phyloP scores from a whole-genome alignment of 306 rosid species.

The Crataegus laevigata region DNA sequence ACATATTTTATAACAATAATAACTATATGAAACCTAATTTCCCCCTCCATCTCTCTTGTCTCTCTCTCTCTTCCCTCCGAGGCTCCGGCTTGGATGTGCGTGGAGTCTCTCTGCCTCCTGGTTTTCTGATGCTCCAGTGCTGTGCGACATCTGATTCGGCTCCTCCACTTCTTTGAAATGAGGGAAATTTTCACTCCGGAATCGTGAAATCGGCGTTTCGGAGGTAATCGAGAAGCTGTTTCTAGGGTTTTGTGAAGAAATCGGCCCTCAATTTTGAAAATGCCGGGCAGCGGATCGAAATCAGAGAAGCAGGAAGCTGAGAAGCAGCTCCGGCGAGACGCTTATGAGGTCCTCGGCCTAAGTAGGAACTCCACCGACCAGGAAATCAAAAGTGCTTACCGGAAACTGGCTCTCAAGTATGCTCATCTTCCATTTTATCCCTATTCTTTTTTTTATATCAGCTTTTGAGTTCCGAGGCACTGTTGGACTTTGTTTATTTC shows the following conservation, averaged over 20 bases:
- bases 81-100: constrained; percentile 40
- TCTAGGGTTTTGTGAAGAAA: constrained; percentile 45
- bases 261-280: constrained; percentile 22
- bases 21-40: constrained; percentile 27
- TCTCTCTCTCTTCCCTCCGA: constrained; percentile 21
- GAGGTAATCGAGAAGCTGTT: not conserved
- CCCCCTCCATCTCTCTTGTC: constrained; percentile 32
- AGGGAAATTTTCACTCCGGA: constrained; percentile 4
- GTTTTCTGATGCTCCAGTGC: not conserved
- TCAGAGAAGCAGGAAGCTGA: constrained; percentile 67
- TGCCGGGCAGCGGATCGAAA: constrained; percentile 74
- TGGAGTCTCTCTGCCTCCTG: constrained; percentile 38
- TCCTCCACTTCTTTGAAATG: not conserved
- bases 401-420: constrained; percentile 96
- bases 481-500: not conserved
- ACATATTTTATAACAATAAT: not conserved
- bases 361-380: constrained; percentile 77
- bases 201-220: constrained; percentile 11
- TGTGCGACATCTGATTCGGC: not conserved
- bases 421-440: not conserved
- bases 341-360: constrained; percentile 95
- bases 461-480: not conserved
- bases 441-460: not conserved
- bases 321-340: constrained; percentile 78
- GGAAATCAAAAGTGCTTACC: constrained; percentile 88